Evolutionary conservation across 2,329 filamentous ascomycete species (phyloP).

Genomic region (Nigrospora sphaerica): DNA sequence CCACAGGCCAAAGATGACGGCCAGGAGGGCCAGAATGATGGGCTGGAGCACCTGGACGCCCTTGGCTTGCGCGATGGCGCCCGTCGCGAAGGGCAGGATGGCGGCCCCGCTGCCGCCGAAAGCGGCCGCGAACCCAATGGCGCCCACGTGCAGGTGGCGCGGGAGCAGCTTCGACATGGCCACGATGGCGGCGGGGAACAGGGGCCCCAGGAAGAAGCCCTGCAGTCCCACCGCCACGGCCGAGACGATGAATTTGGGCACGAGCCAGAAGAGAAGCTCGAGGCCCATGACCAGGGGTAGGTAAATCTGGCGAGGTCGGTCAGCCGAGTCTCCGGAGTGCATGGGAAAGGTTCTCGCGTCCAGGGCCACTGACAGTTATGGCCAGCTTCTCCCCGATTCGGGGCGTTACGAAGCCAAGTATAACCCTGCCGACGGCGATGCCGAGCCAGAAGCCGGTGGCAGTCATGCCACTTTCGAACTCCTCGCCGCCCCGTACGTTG

Average conservation of each 20-base stretch:
- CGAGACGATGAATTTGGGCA: conserved; percentile 70
- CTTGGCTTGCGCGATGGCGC: conserved; percentile 53
- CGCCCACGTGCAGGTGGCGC: conserved; percentile 64
- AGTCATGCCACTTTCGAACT: conserved; percentile 66
- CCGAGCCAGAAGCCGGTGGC: conserved; percentile 79
- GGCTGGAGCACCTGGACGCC: conserved; percentile 52
- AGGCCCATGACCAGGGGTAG: conserved; percentile 56
- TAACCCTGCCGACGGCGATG: conserved; percentile 62
- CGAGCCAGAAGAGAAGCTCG: conserved; percentile 73
- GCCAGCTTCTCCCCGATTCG: conserved; percentile 62
- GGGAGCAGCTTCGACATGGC: conserved; percentile 64
- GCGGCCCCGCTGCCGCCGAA: conserved; percentile 69
- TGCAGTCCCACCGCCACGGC: conserved; percentile 64
- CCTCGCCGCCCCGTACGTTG: conserved; percentile 57
- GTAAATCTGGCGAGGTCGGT: conserved; percentile 42
- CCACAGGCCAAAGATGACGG: conserved; percentile 37
- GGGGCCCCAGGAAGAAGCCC: conserved; percentile 72
- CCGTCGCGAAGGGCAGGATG: conserved; percentile 58
- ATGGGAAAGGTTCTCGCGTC: background rate
- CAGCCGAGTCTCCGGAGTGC: conserved; percentile 1
- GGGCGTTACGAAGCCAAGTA: conserved; percentile 69
- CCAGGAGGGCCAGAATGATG: conserved; percentile 44
- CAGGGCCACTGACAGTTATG: conserved; percentile 30
- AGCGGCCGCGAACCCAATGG: conserved; percentile 71
- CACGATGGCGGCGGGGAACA: conserved; percentile 69